Conservation (phyloP, 768 basidiomycete genomes). For the Sporobolomyces phaffii region DNA sequence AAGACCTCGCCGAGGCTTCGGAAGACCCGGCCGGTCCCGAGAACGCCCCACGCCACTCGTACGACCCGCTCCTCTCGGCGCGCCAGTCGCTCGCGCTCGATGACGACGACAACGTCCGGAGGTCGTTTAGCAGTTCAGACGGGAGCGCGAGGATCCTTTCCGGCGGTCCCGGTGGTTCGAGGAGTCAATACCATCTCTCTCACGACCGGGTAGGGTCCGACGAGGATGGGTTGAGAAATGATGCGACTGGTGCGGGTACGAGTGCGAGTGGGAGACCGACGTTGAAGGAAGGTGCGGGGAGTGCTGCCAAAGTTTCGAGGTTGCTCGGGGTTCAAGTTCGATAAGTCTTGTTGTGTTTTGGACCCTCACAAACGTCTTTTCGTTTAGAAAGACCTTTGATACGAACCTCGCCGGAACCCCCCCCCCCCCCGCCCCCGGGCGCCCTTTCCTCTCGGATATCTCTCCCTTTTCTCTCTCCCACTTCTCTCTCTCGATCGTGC, state of each 20-base stretch:
- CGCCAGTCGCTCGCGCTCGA: slow-evolving; percentile 9
- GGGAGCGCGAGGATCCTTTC: slow-evolving; percentile 4
- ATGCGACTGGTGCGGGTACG: not conserved
- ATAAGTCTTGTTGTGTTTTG: too few relatives aligned
- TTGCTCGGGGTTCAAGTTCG: slow-evolving; percentile 22
- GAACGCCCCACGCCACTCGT: not conserved
- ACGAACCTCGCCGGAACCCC: too few relatives aligned
- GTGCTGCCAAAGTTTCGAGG: slow-evolving; percentile 17
- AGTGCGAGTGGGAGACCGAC: slow-evolving; percentile 12
- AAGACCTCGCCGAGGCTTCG: slow-evolving; percentile 27
- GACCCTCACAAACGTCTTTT: too few relatives aligned
- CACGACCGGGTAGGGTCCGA: not conserved
- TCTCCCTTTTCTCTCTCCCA: too few relatives aligned
- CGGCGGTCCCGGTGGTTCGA: not conserved
- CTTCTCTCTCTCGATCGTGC: too few relatives aligned
- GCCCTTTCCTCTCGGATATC: too few relatives aligned
- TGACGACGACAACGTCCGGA: not conserved
- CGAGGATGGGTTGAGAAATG: not conserved
- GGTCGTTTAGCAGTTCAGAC: slow-evolving; percentile 8
- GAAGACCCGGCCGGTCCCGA: not conserved
- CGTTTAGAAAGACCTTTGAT: too few relatives aligned
- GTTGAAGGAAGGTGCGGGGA: slow-evolving; percentile 10
- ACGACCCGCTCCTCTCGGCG: slow-evolving; percentile 7
- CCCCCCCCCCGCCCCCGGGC: too few relatives aligned
- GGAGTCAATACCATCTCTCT: too few relatives aligned